Evolutionary conservation across 2,329 filamentous ascomycete genomes (phyloP).

Genomic region (Malbranchea cinnamomea): DNA sequence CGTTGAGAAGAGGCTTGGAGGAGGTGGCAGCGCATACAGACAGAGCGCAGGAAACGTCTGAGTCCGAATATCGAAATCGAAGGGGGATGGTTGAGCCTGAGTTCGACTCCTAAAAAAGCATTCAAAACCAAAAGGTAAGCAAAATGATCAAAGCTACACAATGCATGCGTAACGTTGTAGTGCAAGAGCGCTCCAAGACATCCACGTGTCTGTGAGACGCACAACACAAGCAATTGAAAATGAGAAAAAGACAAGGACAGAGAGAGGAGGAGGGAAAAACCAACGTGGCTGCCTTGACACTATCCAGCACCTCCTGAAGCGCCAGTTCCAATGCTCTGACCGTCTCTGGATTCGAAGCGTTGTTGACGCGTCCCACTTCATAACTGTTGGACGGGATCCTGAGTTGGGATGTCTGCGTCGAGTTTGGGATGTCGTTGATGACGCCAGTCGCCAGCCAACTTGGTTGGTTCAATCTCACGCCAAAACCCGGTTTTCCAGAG

Average conservation of each 20-base stretch:
- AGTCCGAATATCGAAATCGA: conserved; percentile 71
- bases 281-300: conserved; percentile 69
- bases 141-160: conserved; percentile 2
- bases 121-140: conserved; percentile 2
- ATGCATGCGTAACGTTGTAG: conserved; percentile 4
- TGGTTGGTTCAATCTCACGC: conserved; percentile 43
- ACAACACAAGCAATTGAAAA: conserved; percentile 1
- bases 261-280: conserved; percentile 15
- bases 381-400: conserved; percentile 24
- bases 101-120: conserved; percentile 25
- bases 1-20: conserved; percentile 67
- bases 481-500: conserved; percentile 21
- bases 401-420: conserved; percentile 16
- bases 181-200: no score
- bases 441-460: conserved; percentile 66
- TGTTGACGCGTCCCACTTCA: conserved; percentile 52
- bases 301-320: conserved; percentile 65
- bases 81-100: conserved; percentile 32
- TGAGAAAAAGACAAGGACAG: not conserved
- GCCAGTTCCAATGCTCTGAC: conserved; percentile 72
- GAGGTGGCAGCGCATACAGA: conserved; percentile 64
- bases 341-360: no score
- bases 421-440: conserved; percentile 53
- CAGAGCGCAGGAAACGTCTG: conserved; percentile 78
- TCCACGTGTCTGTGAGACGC: no score